phyloP scores from a whole-genome alignment of 1,139 yeast genomes.

The Candida sp. region DNA sequence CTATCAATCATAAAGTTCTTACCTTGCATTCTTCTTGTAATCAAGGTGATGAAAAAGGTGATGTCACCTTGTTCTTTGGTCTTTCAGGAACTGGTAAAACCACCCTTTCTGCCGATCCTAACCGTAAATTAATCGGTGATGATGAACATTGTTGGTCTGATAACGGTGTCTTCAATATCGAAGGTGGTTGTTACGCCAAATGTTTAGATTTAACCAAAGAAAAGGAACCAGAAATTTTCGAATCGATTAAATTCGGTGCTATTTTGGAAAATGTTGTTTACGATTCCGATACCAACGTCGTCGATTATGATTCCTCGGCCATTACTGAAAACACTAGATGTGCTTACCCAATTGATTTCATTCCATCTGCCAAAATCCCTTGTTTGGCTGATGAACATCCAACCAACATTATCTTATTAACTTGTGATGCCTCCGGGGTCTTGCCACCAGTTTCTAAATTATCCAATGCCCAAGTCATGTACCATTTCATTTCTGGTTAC shows the following conservation, averaged over 20 bases:
- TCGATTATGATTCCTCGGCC: constrained; percentile 77
- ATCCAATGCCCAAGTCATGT: constrained; percentile 96
- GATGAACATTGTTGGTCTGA: constrained; percentile 99
- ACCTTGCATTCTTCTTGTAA: constrained; percentile 96
- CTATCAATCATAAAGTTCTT: constrained; percentile 85
- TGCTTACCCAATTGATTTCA: constrained; percentile 97
- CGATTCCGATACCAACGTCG: constrained; percentile 74
- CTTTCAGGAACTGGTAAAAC: constrained; percentile 99
- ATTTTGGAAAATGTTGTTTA: constrained; percentile 92
- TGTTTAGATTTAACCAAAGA: constrained; percentile 88
- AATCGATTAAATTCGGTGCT: constrained; percentile 92
- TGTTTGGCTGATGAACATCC: constrained; percentile 91
- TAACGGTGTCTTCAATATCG: constrained; percentile 97
- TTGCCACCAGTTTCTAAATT: constrained; percentile 96
- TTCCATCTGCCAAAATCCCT: constrained; percentile 95
- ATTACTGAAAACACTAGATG: constrained; percentile 98
- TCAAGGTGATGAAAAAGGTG: constrained; percentile 75
- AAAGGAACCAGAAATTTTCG: constrained; percentile 97
- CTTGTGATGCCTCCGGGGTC: constrained; percentile 98
- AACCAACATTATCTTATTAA: constrained; percentile 84
- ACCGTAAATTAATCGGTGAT: constrained; percentile 93
- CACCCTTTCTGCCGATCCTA: constrained; percentile 94
- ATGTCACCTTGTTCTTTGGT: constrained; percentile 94
- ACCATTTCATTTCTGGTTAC: constrained; percentile 98
- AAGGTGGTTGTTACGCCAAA: constrained; percentile 99